Conservation (phyloP, 1,284 basidiomycete species). For the Ceratobasidium sp. region DNA sequence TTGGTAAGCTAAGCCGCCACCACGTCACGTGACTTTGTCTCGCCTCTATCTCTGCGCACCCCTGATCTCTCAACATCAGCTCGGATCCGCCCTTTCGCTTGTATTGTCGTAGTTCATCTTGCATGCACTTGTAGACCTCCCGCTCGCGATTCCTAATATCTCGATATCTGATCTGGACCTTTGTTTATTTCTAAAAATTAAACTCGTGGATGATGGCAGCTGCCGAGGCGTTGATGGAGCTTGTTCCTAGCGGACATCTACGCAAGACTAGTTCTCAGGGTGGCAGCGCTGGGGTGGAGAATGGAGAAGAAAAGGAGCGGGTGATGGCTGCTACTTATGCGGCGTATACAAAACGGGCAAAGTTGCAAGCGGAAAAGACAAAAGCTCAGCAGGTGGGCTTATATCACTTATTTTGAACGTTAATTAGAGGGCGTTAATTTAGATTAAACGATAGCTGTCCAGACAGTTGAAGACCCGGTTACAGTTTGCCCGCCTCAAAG, state of each 20-base stretch:
- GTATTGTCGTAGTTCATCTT: background rate
- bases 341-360: slow-evolving; percentile 38
- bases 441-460: slow-evolving; percentile 62
- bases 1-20: slow-evolving; percentile 25
- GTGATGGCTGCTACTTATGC: slow-evolving; percentile 43
- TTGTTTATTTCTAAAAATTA: background rate
- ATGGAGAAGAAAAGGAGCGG: slow-evolving; percentile 33
- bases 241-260: slow-evolving; percentile 18
- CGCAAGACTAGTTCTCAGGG: slow-evolving; percentile 10
- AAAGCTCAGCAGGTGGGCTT: slow-evolving; percentile 70
- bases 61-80: slow-evolving; percentile 16
- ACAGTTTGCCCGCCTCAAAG: slow-evolving; percentile 79
- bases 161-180: background rate
- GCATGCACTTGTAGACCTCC: background rate
- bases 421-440: background rate
- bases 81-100: background rate
- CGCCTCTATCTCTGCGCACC: slow-evolving; percentile 36
- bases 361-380: slow-evolving; percentile 60
- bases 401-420: slow-evolving; percentile 26
- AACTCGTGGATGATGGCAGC: slow-evolving; percentile 21
- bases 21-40: slow-evolving; percentile 41
- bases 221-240: slow-evolving; percentile 42
- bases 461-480: slow-evolving; percentile 78
- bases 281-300: background rate
- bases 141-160: background rate